phyloP scores from a whole-genome alignment of 306 rosid genomes.

The Vachellia pachyceras region DNA sequence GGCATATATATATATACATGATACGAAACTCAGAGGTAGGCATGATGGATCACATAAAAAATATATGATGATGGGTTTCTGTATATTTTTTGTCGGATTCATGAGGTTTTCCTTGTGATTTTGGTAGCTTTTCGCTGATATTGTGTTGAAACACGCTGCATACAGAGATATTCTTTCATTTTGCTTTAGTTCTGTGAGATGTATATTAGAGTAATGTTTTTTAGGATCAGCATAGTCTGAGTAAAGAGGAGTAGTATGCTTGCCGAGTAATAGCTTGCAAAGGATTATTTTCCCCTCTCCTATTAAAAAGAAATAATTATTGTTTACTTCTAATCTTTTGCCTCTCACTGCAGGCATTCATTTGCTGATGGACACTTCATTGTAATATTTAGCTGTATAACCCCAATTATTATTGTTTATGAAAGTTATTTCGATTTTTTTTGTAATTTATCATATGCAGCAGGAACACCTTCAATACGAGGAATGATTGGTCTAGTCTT shows the following conservation, averaged over 20 bases:
- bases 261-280: slow-evolving; percentile 52
- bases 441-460: slow-evolving; percentile 13
- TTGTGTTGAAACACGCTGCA: slow-evolving; percentile 71
- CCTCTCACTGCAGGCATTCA: slow-evolving; percentile 18
- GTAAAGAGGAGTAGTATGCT: slow-evolving; percentile 64
- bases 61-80: slow-evolving; percentile 57
- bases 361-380: slow-evolving; percentile 3
- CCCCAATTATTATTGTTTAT: slow-evolving; percentile 27
- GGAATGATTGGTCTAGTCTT: neutral
- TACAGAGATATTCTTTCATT: slow-evolving; percentile 60
- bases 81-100: slow-evolving; percentile 74
- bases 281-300: slow-evolving; percentile 30
- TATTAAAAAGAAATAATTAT: slow-evolving; percentile 33
- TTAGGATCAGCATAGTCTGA: slow-evolving; percentile 56
- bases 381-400: slow-evolving; percentile 32
- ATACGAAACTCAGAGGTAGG: slow-evolving; percentile 58
- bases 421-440: slow-evolving; percentile 19
- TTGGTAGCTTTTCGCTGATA: slow-evolving; percentile 64
- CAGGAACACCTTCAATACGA: neutral
- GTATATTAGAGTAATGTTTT: slow-evolving; percentile 62
- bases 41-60: slow-evolving; percentile 54
- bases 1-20: slow-evolving; percentile 49
- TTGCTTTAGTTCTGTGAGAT: slow-evolving; percentile 48
- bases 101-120: slow-evolving; percentile 57
- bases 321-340: slow-evolving; percentile 24